Evolutionary conservation across 331 rosid species (phyloP).

Genomic region (Pyracantha coccinea): DNA sequence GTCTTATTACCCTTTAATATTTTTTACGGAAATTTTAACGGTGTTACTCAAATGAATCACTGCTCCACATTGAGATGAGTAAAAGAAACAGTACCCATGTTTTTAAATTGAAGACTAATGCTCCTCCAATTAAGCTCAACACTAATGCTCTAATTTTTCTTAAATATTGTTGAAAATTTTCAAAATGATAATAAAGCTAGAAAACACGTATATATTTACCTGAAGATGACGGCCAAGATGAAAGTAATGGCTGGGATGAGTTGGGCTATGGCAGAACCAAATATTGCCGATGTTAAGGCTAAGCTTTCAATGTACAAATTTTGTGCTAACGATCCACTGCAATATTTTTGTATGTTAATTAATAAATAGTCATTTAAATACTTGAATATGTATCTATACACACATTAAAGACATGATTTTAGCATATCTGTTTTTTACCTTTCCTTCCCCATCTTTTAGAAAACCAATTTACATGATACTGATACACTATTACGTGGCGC

Average conservation of each 20-base stretch:
- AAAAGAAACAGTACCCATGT: not conserved
- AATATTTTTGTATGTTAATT: no score
- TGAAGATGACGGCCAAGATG: constrained; percentile 14
- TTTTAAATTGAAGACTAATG: no score
- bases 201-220: not conserved
- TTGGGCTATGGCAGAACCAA: constrained; percentile 50
- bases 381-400: no score
- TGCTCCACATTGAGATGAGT: not conserved
- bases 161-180: no score
- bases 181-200: not conserved
- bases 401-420: not conserved
- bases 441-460: no score
- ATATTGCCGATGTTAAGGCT: constrained; percentile 57
- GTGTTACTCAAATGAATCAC: not conserved
- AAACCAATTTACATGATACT: no score
- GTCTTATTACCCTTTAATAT: not conserved
- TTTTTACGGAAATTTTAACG: no score
- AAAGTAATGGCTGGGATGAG: constrained; percentile 64
- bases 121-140: no score
- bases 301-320: not conserved
- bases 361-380: not conserved
- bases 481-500: no score
- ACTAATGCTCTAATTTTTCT: no score
- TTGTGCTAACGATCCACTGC: not conserved
- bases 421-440: not conserved